Evolutionary conservation across 768 basidiomycete genomes (phyloP).

Genomic region (Trametes maxima): DNA sequence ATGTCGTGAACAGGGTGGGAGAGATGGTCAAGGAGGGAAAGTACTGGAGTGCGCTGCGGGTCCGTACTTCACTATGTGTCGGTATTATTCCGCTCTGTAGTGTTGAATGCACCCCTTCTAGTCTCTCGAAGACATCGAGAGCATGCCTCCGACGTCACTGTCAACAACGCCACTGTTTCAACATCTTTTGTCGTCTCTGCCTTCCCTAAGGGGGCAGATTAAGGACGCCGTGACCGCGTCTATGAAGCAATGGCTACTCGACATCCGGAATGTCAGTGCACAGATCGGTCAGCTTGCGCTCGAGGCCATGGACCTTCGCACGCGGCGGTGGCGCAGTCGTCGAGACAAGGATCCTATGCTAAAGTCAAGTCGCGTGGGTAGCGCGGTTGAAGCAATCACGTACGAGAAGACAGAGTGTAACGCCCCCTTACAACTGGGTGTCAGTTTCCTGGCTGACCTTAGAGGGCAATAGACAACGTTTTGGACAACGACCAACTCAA

Average conservation of each 20-base stretch:
- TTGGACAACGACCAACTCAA: constrained; percentile 87
- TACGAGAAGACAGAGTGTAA: constrained; percentile 94
- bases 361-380: constrained; percentile 78
- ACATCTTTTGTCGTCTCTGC: constrained; percentile 87
- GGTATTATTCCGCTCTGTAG: constrained; percentile 20
- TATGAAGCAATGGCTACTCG: constrained; percentile 95
- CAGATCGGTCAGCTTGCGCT: constrained; percentile 86
- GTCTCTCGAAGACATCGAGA: constrained; percentile 95
- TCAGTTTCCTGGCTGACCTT: not conserved
- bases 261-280: constrained; percentile 86
- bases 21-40: constrained; percentile 92
- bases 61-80: constrained; percentile 48
- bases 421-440: constrained; percentile 31
- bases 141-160: constrained; percentile 84
- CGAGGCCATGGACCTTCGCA: constrained; percentile 85
- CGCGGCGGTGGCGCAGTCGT: constrained; percentile 78
- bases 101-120: constrained; percentile 42
- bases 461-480: constrained; percentile 65
- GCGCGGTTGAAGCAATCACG: constrained; percentile 88
- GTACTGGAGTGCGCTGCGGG: constrained; percentile 96
- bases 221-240: constrained; percentile 93
- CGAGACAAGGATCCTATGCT: constrained; percentile 85
- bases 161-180: constrained; percentile 93
- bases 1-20: constrained; percentile 89
- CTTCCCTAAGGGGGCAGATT: constrained; percentile 85